Evolutionary conservation across 495 filamentous ascomycete species (phyloP), one percentile per base, ranked within the genome.

Genomic region (Durotheca rogersii): DNA sequence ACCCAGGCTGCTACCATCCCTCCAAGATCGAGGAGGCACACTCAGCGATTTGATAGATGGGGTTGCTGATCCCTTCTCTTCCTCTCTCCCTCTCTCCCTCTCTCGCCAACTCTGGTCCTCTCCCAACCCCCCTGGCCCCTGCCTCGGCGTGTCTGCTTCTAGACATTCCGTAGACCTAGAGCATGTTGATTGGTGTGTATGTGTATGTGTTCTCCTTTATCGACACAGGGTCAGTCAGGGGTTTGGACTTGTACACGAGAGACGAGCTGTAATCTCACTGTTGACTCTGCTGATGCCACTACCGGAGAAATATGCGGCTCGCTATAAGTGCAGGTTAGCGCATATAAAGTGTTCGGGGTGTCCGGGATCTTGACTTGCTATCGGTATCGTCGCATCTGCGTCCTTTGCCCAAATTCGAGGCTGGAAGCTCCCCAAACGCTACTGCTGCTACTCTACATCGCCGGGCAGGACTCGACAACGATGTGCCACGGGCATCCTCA

Each of bases 401-500:
- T 31, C 29, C 39, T 53, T 17, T 12, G 47, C 25, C 42, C 41
- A 44, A 58, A 44, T 32, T 38, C 16, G 14, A 17, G 20, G 21
- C 40, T 47, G 20, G 39, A 41, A 53, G 40, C 40, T 23, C 35
- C 21, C 3, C 44, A 40, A n/a, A 18, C 41, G 34, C 37, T 20
- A 47, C 39, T 30, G 27, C 20, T 14, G 17, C 21, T 2, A 30
- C 38, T 23, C 15, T 14, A n/a, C n/a, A n/a, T n/a, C n/a, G n/a
- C n/a, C 10, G 12, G 41, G 11, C 23, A 16, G 50, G 20, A 38
- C 18, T 49, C 41, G 37, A 29, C 43, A 50, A 58, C 34, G 40
- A 74, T 74, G 72, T 74, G 72, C 29, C 65, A 71, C 62, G 70
- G 72, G 40, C 70, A 71, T 32, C 70, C 72, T 43, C 68, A 67